Percentiles rank a stretch among this genome's conserved stretches.
phyloP scores from a whole-genome alignment of 2,329 filamentous ascomycete genomes.

The Nannizziopsis arthrosporioides region DNA sequence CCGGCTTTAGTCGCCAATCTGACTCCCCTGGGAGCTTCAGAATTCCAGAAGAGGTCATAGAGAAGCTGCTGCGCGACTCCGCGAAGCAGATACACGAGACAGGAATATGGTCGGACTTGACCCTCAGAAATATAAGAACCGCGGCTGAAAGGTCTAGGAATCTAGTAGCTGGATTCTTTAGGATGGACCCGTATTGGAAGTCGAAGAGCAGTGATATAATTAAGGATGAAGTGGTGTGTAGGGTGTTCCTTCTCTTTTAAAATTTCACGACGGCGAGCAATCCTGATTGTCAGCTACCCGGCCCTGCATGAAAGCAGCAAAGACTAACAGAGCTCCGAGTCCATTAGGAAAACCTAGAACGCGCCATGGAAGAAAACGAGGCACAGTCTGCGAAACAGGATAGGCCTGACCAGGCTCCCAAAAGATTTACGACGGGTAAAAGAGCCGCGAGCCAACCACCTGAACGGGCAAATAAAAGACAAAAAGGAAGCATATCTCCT shows the following conservation, averaged over 20 bases:
- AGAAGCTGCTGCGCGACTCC: conserved; percentile 29
- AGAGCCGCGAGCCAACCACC: conserved; percentile 19
- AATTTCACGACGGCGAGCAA: too few species aligned
- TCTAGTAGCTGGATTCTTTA: conserved; percentile 46
- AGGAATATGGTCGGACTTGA: conserved; percentile 41
- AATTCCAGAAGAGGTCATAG: conserved; percentile 27
- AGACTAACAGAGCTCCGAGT: conserved; percentile 13
- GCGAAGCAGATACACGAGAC: conserved; percentile 28
- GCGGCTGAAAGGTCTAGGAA: conserved; percentile 42
- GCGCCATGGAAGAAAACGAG: too few species aligned
- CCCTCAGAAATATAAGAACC: conserved; percentile 45
- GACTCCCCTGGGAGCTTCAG: neutral
- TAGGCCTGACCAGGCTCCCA: neutral
- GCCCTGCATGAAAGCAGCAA: conserved; percentile 26
- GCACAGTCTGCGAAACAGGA: too few species aligned
- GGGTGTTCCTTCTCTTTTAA: too few species aligned
- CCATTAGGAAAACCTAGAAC: too few species aligned
- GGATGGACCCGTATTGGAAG: conserved; percentile 44
- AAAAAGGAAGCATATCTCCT: conserved; percentile 22
- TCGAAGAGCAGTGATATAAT: conserved; percentile 43
- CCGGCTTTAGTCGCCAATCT: conserved; percentile 14
- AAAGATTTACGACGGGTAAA: conserved; percentile 15
- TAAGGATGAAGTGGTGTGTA: conserved; percentile 39
- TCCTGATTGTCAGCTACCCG: too few species aligned
- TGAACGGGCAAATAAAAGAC: conserved; percentile 25